A percentile compares a stretch with the other conserved stretches of the same genome.
These are phyloP conservation scores for Dendrocalamus latiflorus DNA, from an alignment of 202 grass and related monocot species.

Conservation along the genomic window DNA sequence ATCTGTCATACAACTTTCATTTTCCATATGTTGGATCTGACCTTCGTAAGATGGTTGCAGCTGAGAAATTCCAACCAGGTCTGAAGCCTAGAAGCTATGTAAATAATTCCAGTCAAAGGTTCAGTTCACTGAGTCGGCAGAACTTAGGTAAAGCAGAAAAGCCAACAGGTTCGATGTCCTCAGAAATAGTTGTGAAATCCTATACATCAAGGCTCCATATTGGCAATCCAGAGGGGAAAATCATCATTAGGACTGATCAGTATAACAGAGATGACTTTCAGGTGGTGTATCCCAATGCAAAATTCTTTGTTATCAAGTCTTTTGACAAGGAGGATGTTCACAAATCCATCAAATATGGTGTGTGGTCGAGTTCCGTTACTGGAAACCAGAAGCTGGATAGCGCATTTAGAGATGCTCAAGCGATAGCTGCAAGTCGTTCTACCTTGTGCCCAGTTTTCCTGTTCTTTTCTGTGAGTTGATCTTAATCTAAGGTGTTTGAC, in stretches of 20 bases:
- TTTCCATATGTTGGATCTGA: conserved; percentile 30
- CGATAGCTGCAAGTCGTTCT: conserved; percentile 35
- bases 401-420: conserved; percentile 63
- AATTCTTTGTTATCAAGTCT: conserved; percentile 89
- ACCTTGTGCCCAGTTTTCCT: conserved; percentile 67
- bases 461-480: conserved; percentile 82
- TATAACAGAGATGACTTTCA: conserved; percentile 70
- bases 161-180: neutral
- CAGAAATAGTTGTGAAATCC: conserved; percentile 47
- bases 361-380: conserved; percentile 55
- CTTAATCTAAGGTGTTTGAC: conserved; percentile 17
- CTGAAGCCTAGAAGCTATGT: conserved; percentile 10
- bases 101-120: conserved; percentile 6
- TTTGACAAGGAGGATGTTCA: conserved; percentile 64
- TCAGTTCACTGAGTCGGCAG: neutral
- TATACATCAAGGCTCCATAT: conserved; percentile 35
- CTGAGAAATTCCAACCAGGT: conserved; percentile 21
- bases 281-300: conserved; percentile 64
- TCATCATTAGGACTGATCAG: conserved; percentile 55
- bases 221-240: conserved; percentile 35
- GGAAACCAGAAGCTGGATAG: conserved; percentile 64
- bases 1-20: conserved; percentile 25
- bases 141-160: conserved; percentile 17
- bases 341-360: conserved; percentile 89
- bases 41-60: conserved; percentile 3